Base-by-base conservation (phyloP, 1,284 basidiomycete genomes). In the Cutaneotrichosporon mucoides region DNA sequence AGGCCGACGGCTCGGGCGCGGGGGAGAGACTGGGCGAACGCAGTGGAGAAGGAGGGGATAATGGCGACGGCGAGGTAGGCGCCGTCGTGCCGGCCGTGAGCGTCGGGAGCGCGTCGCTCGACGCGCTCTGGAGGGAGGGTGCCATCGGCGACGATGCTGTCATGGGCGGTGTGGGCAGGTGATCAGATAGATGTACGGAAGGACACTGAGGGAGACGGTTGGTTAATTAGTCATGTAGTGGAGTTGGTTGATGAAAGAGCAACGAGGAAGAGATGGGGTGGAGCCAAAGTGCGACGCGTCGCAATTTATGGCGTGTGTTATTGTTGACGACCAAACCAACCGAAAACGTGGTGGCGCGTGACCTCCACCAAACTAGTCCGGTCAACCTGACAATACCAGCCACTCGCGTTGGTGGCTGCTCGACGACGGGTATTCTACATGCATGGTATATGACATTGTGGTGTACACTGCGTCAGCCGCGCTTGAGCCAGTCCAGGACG, bases 401-500 rank as follows among this genome's bases (percentile, higher is more conserved):
- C 24, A 24, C 24, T 24, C 24, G 24, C 24, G 24, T 24, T 24
- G 24, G 24, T 24, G 24, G 24, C 24, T 24, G 24, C 24, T 24
- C 24, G 24, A 24, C 24, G 24, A 24, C 24, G 34, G 45, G 10
- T 35, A 47, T 53, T n/a, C 8, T 5, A 24, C 42, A 40, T 43
- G 34, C 43, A 43, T 15, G 52, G 53, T 59, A 59, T 59, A 50
- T 24, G 44, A 45, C 46, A 53, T 5, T 12, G 6, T 33, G 15
- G 6, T 16, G 38, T 46, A 36, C 56, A 56, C n/a, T 2, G 24
- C 24, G 36, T 34, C n/a, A 33, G n/a, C 50, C 47, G 9, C 53
- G 48, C 59, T 61, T 66, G n/a, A 68, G 58, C 68, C 66, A 69
- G 15, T 61, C 59, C n/a, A 66, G 47, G 42, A 68, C 57, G n/a